Base-by-base conservation (phyloP, 495 filamentous ascomycete species). In the Haplographium delicatum region DNA sequence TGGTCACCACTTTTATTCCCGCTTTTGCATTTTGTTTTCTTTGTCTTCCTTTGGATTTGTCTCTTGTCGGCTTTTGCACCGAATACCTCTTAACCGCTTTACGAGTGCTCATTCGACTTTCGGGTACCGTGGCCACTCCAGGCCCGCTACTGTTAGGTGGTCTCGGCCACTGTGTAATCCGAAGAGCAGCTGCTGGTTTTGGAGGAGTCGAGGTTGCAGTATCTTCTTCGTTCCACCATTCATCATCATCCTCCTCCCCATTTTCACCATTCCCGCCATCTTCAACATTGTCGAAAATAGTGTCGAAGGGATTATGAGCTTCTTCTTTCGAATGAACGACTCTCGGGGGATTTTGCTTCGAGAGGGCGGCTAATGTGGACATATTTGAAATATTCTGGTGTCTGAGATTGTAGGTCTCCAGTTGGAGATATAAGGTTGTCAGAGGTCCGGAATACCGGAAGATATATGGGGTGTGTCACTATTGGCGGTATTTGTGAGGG, bases 1-100 rank as follows among this genome's bases (percentile, higher is more conserved):
- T 55, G 47, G 85, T 88, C 7, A 85, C 74, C 4, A 90, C 57
- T 55, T 76, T 86, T 61, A 89, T 72, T 3, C 83, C 84, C 9
- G 76, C 78, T 58, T 68, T 70, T 16, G 69, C 72, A 49, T 77
- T 83, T 51, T 78, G 78, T 2, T 69, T 73, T 51, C 71, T 75
- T 62, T 79, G 74, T 42, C 74, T 65, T 7, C 64, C 64, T 28
- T 62, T 70, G 4, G 74, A 79, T 55, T 68, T 75, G 10, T 71
- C 58, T 27, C 75, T 63, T 11, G 37, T 61, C 20, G 67, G 53
- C 47, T 57, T 71, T 20, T 64, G 65, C 1, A 67, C 57, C 0
- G 69, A 68, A 37, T 63, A 64, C 27, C 57, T 34, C 44, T 44
- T 54, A 15, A 46, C 44, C 7, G 44, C 26, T 23, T 41, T 63